A percentile compares a stretch with the other conserved stretches of the same genome.
Evolutionary conservation across 2,329 filamentous ascomycete species (phyloP).

Genomic region (Dryadomyces sulphureus): DNA sequence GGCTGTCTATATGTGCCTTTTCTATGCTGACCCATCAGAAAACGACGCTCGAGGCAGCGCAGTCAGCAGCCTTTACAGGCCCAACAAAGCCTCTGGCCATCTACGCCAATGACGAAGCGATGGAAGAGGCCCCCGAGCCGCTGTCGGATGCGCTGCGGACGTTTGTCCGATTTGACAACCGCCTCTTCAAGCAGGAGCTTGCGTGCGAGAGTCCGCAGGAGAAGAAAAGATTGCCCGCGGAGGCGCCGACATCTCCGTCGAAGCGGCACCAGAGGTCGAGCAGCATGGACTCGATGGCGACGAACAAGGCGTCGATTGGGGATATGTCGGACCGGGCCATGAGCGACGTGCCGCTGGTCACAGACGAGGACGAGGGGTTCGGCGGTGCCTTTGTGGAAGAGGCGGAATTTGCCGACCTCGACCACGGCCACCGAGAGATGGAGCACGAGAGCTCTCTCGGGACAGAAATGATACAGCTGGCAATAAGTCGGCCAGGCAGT

Average conservation of each 20-base stretch:
- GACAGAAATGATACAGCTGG: slow-evolving; percentile 10
- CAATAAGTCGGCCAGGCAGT: background rate
- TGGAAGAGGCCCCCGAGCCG: slow-evolving; percentile 11
- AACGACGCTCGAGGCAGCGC: slow-evolving; percentile 11
- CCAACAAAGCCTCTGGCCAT: slow-evolving; percentile 14
- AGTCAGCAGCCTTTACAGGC: slow-evolving; percentile 9
- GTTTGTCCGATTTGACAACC: slow-evolving; percentile 21
- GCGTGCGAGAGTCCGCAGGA: slow-evolving; percentile 13
- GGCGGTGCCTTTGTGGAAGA: slow-evolving; percentile 3
- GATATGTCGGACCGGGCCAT: slow-evolving; percentile 19
- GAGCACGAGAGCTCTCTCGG: background rate
- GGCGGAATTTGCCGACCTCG: background rate
- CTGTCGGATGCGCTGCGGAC: slow-evolving; percentile 16
- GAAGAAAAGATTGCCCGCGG: slow-evolving; percentile 13
- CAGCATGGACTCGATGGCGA: slow-evolving; percentile 32
- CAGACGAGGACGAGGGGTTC: too few species aligned
- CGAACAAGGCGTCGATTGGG: slow-evolving; percentile 26
- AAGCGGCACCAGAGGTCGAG: slow-evolving; percentile 30
- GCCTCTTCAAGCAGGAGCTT: slow-evolving; percentile 19
- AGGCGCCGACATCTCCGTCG: slow-evolving; percentile 20
- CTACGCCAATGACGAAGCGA: slow-evolving; percentile 17
- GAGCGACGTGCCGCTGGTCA: slow-evolving; percentile 7
- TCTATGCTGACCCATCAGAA: slow-evolving; percentile 1
- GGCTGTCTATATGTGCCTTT: background rate
- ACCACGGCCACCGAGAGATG: background rate